phyloP scores from a whole-genome alignment of 2,329 filamentous ascomycete species.

The Arthroderma sp. region DNA sequence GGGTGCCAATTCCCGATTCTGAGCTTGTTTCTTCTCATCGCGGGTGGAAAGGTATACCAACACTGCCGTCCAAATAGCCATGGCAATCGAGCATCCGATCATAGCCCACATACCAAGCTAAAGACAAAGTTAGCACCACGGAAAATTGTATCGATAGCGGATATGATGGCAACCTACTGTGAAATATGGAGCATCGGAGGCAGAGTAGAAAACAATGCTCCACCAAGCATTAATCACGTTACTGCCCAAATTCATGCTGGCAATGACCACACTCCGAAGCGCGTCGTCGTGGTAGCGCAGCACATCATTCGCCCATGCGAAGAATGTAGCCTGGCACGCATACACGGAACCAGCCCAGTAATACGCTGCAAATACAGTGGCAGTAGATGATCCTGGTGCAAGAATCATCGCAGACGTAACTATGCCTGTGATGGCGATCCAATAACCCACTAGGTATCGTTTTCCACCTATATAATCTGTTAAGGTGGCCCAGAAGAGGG shows the following conservation, averaged over 20 bases:
- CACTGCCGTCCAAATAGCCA: conserved; percentile 43
- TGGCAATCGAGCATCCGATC: conserved; percentile 49
- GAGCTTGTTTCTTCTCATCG: conserved; percentile 7
- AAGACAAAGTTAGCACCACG: conserved; percentile 5
- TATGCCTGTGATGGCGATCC: conserved; percentile 52
- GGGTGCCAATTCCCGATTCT: neutral
- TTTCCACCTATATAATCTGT: conserved; percentile 53
- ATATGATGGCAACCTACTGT: conserved; percentile 32
- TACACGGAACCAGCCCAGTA: conserved; percentile 60
- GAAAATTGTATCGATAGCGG: neutral
- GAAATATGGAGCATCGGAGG: conserved; percentile 53
- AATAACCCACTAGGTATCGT: conserved; percentile 53
- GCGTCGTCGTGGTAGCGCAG: conserved; percentile 51
- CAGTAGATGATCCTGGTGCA: conserved; percentile 38
- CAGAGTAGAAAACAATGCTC: conserved; percentile 58
- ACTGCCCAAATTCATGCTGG: conserved; percentile 57
- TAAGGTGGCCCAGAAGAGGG: conserved; percentile 55
- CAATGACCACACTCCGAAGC: conserved; percentile 53
- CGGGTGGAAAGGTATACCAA: conserved; percentile 7
- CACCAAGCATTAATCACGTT: conserved; percentile 62
- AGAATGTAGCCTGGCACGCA: conserved; percentile 60
- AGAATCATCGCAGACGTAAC: conserved; percentile 51
- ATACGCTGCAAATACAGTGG: conserved; percentile 50
- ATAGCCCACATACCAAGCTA: conserved; percentile 60
- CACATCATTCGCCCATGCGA: conserved; percentile 63